These are phyloP conservation scores for Moricandia arvensis DNA, from an alignment of 345 rosid genomes.

Conservation along the genomic window DNA sequence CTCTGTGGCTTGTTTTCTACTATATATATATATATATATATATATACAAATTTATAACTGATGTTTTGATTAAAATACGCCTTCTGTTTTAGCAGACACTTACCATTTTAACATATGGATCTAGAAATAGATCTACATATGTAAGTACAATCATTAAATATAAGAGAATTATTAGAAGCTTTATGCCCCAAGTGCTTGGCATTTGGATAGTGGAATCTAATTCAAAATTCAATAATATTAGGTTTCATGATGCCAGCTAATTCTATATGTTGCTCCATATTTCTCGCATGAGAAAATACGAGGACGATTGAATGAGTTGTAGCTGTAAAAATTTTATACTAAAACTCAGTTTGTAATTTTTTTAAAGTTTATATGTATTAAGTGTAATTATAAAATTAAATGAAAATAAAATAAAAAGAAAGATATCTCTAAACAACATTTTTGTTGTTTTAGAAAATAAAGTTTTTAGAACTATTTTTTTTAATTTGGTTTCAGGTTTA, in stretches of 20 bases:
- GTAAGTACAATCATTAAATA: slow-evolving; percentile 10
- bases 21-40: not conserved
- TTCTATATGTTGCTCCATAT: slow-evolving; percentile 17
- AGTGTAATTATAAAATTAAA: too few relatives aligned
- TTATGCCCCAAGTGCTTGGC: slow-evolving; percentile 5
- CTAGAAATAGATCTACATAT: not conserved
- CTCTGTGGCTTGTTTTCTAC: not conserved
- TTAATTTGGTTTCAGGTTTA: too few relatives aligned
- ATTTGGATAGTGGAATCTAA: slow-evolving; percentile 36
- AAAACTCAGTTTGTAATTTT: too few relatives aligned
- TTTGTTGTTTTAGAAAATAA: too few relatives aligned
- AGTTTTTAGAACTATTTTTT: too few relatives aligned
- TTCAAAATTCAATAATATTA: not conserved
- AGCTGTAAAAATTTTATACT: too few relatives aligned
- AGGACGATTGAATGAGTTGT: too few relatives aligned
- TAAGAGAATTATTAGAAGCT: not conserved
- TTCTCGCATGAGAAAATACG: slow-evolving; percentile 11
- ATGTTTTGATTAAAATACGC: not conserved
- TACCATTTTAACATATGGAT: not conserved
- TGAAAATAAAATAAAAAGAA: too few relatives aligned
- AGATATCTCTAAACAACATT: too few relatives aligned
- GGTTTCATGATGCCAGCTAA: slow-evolving; percentile 32
- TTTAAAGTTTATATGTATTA: too few relatives aligned
- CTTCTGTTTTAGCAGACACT: not conserved
- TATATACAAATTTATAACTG: not conserved